phyloP scores from a whole-genome alignment of 176 grass and related monocot species.

The Musa schizocarpa region DNA sequence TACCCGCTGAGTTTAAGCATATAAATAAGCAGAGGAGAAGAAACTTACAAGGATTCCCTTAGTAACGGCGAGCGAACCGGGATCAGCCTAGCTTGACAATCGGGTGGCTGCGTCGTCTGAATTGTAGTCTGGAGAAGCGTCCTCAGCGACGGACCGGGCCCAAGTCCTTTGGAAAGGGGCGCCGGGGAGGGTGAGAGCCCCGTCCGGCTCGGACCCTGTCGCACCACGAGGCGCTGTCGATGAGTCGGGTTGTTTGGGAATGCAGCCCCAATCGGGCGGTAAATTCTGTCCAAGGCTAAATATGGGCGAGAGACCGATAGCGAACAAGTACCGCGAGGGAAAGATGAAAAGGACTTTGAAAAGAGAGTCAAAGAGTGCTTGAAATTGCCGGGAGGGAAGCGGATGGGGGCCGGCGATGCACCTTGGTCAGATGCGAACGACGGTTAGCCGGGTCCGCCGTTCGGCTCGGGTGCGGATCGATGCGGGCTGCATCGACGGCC shows the following conservation, averaged over 20 bases:
- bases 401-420: slow-evolving; percentile 55
- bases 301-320: slow-evolving; percentile 56
- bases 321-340: slow-evolving; percentile 58
- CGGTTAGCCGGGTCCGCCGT: too few species aligned
- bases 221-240: slow-evolving; percentile 8
- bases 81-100: slow-evolving; percentile 38
- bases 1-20: neutral
- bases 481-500: too few species aligned
- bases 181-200: slow-evolving; percentile 7
- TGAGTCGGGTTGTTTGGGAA: too few species aligned
- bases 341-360: slow-evolving; percentile 84
- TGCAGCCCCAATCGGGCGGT: too few species aligned
- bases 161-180: slow-evolving; percentile 4
- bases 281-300: slow-evolving; percentile 52
- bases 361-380: slow-evolving; percentile 88
- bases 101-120: neutral
- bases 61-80: slow-evolving; percentile 45
- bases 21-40: slow-evolving; percentile 43
- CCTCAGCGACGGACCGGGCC: too few species aligned
- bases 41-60: slow-evolving; percentile 47
- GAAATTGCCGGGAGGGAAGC: slow-evolving; percentile 70
- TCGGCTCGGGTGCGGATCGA: too few species aligned
- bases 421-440: too few species aligned
- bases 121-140: too few species aligned
- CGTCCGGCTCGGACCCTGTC: slow-evolving; percentile 11